Evolutionary conservation across 2,329 filamentous ascomycete genomes (phyloP).

Genomic region (Botryotinia narcissicola): DNA sequence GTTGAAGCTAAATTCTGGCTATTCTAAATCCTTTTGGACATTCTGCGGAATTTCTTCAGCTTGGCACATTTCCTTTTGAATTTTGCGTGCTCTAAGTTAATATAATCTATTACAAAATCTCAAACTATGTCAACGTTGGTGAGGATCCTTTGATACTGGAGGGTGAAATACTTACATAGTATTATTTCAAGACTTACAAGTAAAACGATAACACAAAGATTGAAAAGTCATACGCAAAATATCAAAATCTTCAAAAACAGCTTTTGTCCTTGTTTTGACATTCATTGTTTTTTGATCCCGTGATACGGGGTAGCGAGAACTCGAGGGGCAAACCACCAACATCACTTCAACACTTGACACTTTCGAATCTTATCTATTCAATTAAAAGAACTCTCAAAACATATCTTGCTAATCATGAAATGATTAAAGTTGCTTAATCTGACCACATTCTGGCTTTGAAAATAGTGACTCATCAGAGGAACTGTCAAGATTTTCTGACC

Average conservation of each 20-base stretch:
- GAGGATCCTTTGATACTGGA: background rate
- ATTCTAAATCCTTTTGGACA: background rate
- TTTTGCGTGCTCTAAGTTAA: background rate
- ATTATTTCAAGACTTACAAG: background rate
- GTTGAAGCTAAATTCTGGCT: background rate
- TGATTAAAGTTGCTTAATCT: background rate
- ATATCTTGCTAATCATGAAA: accelerated
- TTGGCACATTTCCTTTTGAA: accelerated
- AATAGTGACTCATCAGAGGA: background rate
- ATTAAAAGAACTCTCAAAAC: background rate
- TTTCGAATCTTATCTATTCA: background rate
- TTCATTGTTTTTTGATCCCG: background rate
- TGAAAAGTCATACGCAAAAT: too few relatives aligned
- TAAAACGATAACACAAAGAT: background rate
- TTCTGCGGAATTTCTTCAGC: background rate
- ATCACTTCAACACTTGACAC: background rate
- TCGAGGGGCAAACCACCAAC: background rate
- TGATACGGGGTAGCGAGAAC: conserved; percentile 4
- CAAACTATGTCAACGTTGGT: background rate
- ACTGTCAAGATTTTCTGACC: background rate
- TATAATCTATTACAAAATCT: background rate
- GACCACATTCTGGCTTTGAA: background rate
- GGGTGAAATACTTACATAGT: background rate
- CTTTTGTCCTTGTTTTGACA: background rate
- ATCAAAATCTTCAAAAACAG: background rate